Conservation (phyloP, 768 basidiomycete genomes). For the Russula sp. region DNA sequence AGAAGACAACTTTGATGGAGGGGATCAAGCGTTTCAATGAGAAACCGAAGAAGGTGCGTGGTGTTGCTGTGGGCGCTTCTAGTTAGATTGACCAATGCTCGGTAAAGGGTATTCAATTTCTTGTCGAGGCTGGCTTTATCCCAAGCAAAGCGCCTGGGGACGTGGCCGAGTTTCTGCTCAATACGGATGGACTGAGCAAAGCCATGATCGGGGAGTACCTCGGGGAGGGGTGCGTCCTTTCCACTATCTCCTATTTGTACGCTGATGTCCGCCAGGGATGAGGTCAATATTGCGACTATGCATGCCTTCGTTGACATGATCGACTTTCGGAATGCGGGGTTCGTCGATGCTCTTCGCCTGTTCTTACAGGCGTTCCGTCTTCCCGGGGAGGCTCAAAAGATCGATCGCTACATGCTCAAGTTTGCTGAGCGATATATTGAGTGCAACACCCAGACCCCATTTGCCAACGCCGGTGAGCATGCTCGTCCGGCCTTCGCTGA, state of each 20-base stretch:
- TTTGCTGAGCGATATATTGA: slow-evolving; percentile 96
- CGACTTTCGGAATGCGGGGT: slow-evolving; percentile 74
- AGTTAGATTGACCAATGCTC: slow-evolving; percentile 1
- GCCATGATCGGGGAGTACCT: slow-evolving; percentile 97
- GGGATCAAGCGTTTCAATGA: slow-evolving; percentile 98
- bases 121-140: slow-evolving; percentile 86
- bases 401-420: slow-evolving; percentile 98
- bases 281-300: slow-evolving; percentile 88
- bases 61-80: not conserved
- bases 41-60: slow-evolving; percentile 89
- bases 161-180: slow-evolving; percentile 78
- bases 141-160: slow-evolving; percentile 61
- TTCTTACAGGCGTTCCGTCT: slow-evolving; percentile 96
- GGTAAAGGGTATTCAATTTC: slow-evolving; percentile 77
- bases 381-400: slow-evolving; percentile 96
- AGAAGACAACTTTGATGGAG: slow-evolving; percentile 90
- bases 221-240: slow-evolving; percentile 80
- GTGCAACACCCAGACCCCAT: slow-evolving; percentile 75
- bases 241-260: not conserved
- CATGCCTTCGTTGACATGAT: slow-evolving; percentile 94
- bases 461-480: slow-evolving; percentile 87
- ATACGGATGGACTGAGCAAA: slow-evolving; percentile 91
- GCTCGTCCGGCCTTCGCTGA: slow-evolving; percentile 9
- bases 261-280: slow-evolving; percentile 51
- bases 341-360: slow-evolving; percentile 83